Percentiles rank a stretch among this genome's conserved stretches.
Evolutionary conservation across 805 yeast genomes (phyloP).

Genomic region (Ogataea glucozyma): DNA sequence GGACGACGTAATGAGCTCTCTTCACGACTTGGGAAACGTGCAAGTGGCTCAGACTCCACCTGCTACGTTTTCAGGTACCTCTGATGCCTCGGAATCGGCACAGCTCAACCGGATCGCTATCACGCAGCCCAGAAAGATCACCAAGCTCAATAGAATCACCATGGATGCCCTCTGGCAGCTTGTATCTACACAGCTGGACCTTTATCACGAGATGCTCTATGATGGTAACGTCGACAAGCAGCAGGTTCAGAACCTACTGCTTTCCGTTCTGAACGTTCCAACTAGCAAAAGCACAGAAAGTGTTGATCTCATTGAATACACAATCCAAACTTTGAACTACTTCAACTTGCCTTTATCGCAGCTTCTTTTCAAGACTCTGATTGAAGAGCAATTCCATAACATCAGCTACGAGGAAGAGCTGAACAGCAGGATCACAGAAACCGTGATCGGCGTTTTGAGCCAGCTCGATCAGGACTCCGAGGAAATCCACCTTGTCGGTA

Average conservation of each 20-base stretch:
- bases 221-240: conserved; percentile 11
- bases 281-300: conserved; percentile 6
- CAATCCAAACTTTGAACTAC: conserved; percentile 35
- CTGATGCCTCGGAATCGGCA: conserved; percentile 6
- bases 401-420: conserved; percentile 16
- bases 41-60: conserved; percentile 26
- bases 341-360: conserved; percentile 46
- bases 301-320: conserved; percentile 7
- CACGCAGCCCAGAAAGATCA: conserved; percentile 6
- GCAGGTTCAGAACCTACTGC: conserved; percentile 19
- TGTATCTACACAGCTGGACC: conserved; percentile 17
- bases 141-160: conserved; percentile 14
- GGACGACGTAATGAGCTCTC: conserved; percentile 29
- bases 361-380: conserved; percentile 36
- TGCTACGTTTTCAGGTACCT: conserved; percentile 8
- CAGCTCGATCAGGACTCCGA: conserved; percentile 14
- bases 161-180: conserved; percentile 29
- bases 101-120: conserved; percentile 2
- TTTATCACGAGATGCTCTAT: conserved; percentile 25
- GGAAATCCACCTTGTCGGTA: conserved; percentile 33
- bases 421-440: conserved; percentile 8
- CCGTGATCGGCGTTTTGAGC: conserved; percentile 15
- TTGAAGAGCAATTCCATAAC: conserved; percentile 25
- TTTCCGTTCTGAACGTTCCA: conserved; percentile 18
- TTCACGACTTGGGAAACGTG: conserved; percentile 28